Percentiles rank a stretch among this genome's conserved stretches.
Evolutionary conservation across 2,329 filamentous ascomycete genomes (phyloP).

Genomic region (Lizonia empirigonia): DNA sequence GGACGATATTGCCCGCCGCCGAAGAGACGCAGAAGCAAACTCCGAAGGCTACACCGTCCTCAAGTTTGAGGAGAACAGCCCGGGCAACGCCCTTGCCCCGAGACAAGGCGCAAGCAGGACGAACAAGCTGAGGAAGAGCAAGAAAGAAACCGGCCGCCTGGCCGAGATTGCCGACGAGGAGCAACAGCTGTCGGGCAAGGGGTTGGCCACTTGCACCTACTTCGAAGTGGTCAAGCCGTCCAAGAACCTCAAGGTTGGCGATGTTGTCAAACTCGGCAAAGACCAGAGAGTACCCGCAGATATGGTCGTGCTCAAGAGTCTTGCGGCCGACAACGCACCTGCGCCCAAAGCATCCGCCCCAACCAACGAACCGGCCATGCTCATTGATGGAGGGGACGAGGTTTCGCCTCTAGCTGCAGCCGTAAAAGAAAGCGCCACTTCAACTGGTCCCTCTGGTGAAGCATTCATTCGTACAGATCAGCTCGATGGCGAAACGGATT

Average conservation of each 20-base stretch:
- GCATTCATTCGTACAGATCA: conserved; percentile 98
- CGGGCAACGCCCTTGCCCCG: conserved; percentile 41
- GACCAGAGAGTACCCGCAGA: conserved; percentile 94
- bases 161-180: conserved; percentile 75
- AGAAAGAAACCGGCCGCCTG: conserved; percentile 52
- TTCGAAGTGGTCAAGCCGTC: conserved; percentile 79
- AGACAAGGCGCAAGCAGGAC: conserved; percentile 36
- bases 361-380: conserved; percentile 15
- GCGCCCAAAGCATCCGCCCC: conserved; percentile 4
- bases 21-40: conserved; percentile 91
- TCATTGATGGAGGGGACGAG: conserved; percentile 27
- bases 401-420: conserved; percentile 19
- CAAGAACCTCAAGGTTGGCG: conserved; percentile 87
- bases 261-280: conserved; percentile 90
- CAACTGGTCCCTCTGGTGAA: conserved; percentile 67
- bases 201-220: conserved; percentile 55
- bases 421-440: conserved; percentile 23
- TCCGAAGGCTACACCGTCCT: conserved; percentile 85
- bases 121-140: conserved; percentile 43
- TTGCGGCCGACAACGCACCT: conserved; percentile 49
- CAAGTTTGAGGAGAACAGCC: conserved; percentile 66
- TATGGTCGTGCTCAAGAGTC: conserved; percentile 88
- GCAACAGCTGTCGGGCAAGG: conserved; percentile 49
- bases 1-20: conserved; percentile 85
- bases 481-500: conserved; percentile 96